Percentiles rank a stretch among this genome's conserved stretches.
Evolutionary conservation across 345 rosid species (phyloP).

Genomic region (Combretum micranthum): DNA sequence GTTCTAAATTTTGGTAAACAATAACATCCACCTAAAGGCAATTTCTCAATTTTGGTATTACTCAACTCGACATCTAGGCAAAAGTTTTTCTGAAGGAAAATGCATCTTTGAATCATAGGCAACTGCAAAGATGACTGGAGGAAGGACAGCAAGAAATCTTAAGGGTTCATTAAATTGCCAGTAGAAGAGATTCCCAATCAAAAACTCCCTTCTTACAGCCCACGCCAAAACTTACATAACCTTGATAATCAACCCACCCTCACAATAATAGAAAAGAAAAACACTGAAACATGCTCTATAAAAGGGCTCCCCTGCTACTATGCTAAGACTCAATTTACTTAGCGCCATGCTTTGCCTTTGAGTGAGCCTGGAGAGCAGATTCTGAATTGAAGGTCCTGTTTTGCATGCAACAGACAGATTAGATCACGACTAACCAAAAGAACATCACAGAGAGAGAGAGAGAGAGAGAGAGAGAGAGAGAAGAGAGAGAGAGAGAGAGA

Average conservation of each 20-base stretch:
- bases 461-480: background rate
- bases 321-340: slow-evolving; percentile 22
- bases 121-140: too few relatives aligned
- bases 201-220: background rate
- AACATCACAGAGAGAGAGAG: too few relatives aligned
- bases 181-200: background rate
- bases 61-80: too few relatives aligned
- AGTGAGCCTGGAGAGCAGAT: slow-evolving; percentile 47
- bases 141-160: too few relatives aligned
- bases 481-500: too few relatives aligned
- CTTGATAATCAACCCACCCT: slow-evolving; percentile 4
- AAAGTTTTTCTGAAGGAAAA: too few relatives aligned
- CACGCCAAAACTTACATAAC: slow-evolving; percentile 4
- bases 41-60: too few relatives aligned
- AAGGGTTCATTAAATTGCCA: background rate
- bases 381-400: slow-evolving; percentile 53
- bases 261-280: background rate
- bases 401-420: background rate
- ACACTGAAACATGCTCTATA: background rate
- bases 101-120: too few relatives aligned
- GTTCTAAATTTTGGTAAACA: too few relatives aligned
- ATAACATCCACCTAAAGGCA: background rate
- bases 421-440: background rate
- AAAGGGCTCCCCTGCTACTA: background rate
- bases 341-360: slow-evolving; percentile 57